These are phyloP conservation scores for Pleurotus giganteus DNA, from an alignment of 768 basidiomycete genomes.

Conservation along the genomic window DNA sequence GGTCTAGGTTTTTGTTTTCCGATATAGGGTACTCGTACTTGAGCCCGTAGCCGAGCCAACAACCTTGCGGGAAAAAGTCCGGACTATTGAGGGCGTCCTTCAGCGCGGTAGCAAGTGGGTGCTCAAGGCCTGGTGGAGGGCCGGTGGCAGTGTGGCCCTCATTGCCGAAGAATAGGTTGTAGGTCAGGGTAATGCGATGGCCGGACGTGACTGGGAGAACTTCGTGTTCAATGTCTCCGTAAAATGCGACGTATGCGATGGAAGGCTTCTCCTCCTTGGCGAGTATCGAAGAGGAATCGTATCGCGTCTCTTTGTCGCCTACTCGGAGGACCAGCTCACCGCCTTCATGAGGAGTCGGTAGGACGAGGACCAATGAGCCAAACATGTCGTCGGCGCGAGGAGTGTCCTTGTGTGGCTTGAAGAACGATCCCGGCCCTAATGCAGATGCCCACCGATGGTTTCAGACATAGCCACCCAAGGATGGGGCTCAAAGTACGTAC, in stretches of 20 bases:
- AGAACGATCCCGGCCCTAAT: constrained; percentile 41
- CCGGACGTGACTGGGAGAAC: constrained; percentile 33
- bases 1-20: not conserved
- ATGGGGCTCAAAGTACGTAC: constrained; percentile 17
- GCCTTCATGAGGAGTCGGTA: constrained; percentile 45
- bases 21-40: constrained; percentile 30
- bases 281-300: constrained; percentile 32
- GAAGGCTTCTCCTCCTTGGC: constrained; percentile 63
- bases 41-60: constrained; percentile 33
- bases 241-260: constrained; percentile 37
- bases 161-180: constrained; percentile 43
- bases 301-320: constrained; percentile 29
- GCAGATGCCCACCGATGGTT: too few species aligned
- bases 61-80: constrained; percentile 27
- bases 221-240: constrained; percentile 41
- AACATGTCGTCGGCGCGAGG: constrained; percentile 43
- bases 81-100: constrained; percentile 23
- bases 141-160: constrained; percentile 36
- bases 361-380: constrained; percentile 50
- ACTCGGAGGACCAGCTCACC: constrained; percentile 39
- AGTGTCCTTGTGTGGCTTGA: constrained; percentile 50
- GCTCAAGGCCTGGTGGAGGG: constrained; percentile 15
- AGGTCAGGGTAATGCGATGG: constrained; percentile 39
- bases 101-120: constrained; percentile 17
- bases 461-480: not conserved